A percentile compares a stretch with the other conserved stretches of the same genome.
Conservation (phyloP, 805 yeast species). For the Pichia ethanolica region DNA sequence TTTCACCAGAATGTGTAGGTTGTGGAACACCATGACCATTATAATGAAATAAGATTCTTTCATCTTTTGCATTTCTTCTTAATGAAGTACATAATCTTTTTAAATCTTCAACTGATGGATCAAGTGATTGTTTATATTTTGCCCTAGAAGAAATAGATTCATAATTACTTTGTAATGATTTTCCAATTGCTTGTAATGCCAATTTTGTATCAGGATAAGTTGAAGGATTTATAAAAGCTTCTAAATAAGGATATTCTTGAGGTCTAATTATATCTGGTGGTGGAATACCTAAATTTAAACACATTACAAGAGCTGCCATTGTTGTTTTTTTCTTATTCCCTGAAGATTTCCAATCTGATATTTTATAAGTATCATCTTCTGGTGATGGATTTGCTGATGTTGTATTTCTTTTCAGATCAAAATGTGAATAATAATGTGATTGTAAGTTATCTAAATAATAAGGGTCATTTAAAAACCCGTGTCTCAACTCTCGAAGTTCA, state of each 20-base stretch:
- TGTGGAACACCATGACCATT: conserved; percentile 99
- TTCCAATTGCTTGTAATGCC: conserved; percentile 88
- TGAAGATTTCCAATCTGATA: conserved; percentile 85
- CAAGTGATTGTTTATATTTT: conserved; percentile 82
- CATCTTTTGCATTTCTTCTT: conserved; percentile 87
- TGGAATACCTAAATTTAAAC: conserved; percentile 89
- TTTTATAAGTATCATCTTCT: conserved; percentile 57
- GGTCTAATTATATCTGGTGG: conserved; percentile 95
- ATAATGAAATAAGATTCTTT: conserved; percentile 86
- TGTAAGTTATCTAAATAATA: conserved; percentile 23
- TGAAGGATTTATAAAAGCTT: conserved; percentile 91
- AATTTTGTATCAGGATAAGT: conserved; percentile 76
- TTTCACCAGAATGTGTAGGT: conserved; percentile 93
- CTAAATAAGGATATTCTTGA: conserved; percentile 84
- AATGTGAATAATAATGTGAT: conserved; percentile 43
- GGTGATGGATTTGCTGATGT: conserved; percentile 77
- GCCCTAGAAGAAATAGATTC: conserved; percentile 84
- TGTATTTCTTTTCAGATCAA: conserved; percentile 85
- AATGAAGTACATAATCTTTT: conserved; percentile 85
- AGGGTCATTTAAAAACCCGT: conserved; percentile 28
- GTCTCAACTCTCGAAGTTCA: conserved; percentile 24
- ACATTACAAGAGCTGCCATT: conserved; percentile 84
- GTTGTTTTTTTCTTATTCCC: conserved; percentile 88
- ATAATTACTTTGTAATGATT: conserved; percentile 78
- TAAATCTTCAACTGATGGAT: conserved; percentile 93